Percentiles rank a stretch among this genome's conserved stretches.
Evolutionary conservation across 345 rosid species (phyloP).

Genomic region (Mallotus nudiflorus): DNA sequence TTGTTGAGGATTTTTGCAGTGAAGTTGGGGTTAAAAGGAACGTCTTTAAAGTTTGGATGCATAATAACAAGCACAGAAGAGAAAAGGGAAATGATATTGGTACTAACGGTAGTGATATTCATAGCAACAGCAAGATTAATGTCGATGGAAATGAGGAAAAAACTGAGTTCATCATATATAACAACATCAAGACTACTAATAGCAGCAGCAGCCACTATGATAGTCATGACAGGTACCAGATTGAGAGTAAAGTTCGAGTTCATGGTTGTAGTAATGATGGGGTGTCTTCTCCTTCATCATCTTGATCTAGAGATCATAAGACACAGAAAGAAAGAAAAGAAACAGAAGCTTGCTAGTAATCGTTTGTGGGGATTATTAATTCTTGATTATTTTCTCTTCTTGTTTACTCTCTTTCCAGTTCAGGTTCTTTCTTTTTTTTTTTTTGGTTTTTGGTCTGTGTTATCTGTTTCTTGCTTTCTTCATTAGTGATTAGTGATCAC

Average conservation of each 20-base stretch:
- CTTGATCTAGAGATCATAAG: slow-evolving; percentile 1
- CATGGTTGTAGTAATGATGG: slow-evolving; percentile 19
- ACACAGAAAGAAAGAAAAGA: not conserved
- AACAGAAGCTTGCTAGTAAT: not conserved
- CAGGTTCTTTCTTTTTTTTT: slow-evolving; percentile 1
- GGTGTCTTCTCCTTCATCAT: slow-evolving; percentile 22
- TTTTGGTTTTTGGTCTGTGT: not conserved
- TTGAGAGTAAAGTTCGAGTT: slow-evolving; percentile 21
- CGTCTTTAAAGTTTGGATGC: slow-evolving; percentile 88
- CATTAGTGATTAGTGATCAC: slow-evolving; percentile 11
- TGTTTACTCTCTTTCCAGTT: not conserved
- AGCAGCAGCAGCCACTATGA: not conserved
- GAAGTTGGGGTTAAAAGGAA: slow-evolving; percentile 63
- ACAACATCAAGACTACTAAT: not conserved
- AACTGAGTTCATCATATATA: slow-evolving; percentile 12
- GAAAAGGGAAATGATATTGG: slow-evolving; percentile 25
- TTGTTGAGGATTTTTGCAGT: slow-evolving; percentile 50
- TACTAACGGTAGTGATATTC: too few species aligned
- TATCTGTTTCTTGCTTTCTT: not conserved
- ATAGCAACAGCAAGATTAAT: slow-evolving; percentile 11
- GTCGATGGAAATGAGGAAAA: not conserved
- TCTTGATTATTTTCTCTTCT: not conserved
- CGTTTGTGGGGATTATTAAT: not conserved
- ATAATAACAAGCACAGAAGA: slow-evolving; percentile 65
- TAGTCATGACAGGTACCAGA: slow-evolving; percentile 3